Evolutionary conservation across 116 monocot genomes (phyloP), one percentile per base, ranked within the genome.

Genomic region (Zostera marina): DNA sequence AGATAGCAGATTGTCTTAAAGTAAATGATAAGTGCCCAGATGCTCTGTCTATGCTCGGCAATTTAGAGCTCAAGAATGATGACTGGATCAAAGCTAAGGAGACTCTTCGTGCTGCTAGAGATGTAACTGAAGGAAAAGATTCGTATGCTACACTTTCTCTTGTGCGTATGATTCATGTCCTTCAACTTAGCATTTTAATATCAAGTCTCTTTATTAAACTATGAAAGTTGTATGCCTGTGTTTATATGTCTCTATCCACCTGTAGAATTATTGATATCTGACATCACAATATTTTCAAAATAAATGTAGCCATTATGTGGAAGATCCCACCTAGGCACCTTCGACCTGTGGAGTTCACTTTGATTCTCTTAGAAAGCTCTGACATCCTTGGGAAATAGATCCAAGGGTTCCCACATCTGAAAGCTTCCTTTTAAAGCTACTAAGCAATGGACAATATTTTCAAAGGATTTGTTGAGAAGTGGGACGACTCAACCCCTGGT

Each of bases 1-100:
- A 96, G 96, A 72, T 85, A 63, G 73, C 53, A 41, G 96, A 96
- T 73, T 85, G 89, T 54, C 76, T 96, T 44, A 89, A 89, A 74
- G 71, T 82, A 25, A 81, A 96, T 78, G 80, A 78, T 51, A 96
- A 85, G 54, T 79, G 68, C 61, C 80, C 85, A 44, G 74, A 96
- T 80, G 89, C 96, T 63, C 59, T 96, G 24, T 85, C 80, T 63
- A 77, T 96, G 80, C 89, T 96, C 58, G 96, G 82, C 52, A 67
- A 70, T 64, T 76, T 96, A 67, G 89, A 96, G 66, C 82, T 96
- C 25, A 82, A 80, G 48, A 76, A 58, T 69, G 96, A 96, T 66
- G 89, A 88, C 57, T 96, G 96, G 96, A 65, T 96, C 58, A 96
- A 82, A 70, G 96, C 96, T 41, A 96, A 96, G 73, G 96, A 96